These are phyloP conservation scores for Carex cristatella DNA, from an alignment of 176 grass and related monocot species.

Conservation along the genomic window DNA sequence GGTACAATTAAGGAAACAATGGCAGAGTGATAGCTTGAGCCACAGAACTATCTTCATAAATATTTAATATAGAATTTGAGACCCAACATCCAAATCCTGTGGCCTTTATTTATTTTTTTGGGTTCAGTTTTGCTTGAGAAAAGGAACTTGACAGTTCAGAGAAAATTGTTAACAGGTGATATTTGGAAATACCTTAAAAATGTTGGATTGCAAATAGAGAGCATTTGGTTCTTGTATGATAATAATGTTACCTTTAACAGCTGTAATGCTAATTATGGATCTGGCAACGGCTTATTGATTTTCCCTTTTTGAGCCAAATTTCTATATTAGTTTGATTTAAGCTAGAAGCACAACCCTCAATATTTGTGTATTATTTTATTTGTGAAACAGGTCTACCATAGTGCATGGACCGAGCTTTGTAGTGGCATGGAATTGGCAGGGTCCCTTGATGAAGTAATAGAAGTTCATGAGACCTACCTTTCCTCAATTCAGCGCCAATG, in stretches of 20 bases:
- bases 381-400: constrained; percentile 72
- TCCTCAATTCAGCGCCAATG: constrained; percentile 90
- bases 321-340: not conserved
- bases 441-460: constrained; percentile 90
- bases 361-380: constrained; percentile 11
- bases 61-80: not conserved
- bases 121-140: not conserved
- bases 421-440: constrained; percentile 60
- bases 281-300: not conserved
- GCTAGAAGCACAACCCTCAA: not conserved
- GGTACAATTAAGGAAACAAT: not conserved
- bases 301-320: not conserved
- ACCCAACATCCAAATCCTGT: not conserved
- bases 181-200: not conserved
- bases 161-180: not conserved
- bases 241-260: not conserved
- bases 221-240: not conserved
- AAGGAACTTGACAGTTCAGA: not conserved
- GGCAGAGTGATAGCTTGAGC: not conserved
- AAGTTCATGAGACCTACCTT: constrained; percentile 85
- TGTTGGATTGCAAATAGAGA: not conserved
- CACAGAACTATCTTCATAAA: not conserved
- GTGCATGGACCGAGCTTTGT: constrained; percentile 92
- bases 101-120: not conserved
- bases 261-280: not conserved